Evolutionary conservation across 306 rosid species (phyloP).

Genomic region (Clitoria ternatea): DNA sequence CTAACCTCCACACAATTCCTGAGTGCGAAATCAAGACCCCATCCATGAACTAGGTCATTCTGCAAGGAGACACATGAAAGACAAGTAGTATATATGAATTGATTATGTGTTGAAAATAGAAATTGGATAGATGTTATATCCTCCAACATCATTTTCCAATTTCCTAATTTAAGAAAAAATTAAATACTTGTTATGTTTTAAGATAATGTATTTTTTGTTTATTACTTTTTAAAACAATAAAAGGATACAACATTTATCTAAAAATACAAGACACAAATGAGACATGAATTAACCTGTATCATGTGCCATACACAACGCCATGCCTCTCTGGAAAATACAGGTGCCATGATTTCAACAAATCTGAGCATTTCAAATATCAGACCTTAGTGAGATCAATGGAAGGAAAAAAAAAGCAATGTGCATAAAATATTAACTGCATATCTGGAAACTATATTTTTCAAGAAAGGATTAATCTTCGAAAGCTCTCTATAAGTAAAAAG

Average conservation of each 20-base stretch:
- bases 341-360: constrained; percentile 96
- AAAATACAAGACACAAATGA: background rate
- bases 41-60: constrained; percentile 94
- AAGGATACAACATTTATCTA: too few relatives aligned
- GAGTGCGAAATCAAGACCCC: constrained; percentile 95
- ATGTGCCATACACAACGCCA: constrained; percentile 97
- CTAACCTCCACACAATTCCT: constrained; percentile 72
- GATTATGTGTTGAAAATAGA: background rate
- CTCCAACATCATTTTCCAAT: too few relatives aligned
- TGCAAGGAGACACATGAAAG: constrained; percentile 13
- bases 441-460: background rate
- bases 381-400: constrained; percentile 16
- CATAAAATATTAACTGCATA: background rate
- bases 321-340: constrained; percentile 82
- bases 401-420: background rate
- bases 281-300: constrained; percentile 74
- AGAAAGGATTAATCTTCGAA: background rate
- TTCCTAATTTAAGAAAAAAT: too few relatives aligned
- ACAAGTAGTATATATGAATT: constrained; percentile 2
- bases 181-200: too few relatives aligned
- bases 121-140: too few relatives aligned
- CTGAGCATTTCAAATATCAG: constrained; percentile 34
- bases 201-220: too few relatives aligned
- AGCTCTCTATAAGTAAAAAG: too few relatives aligned
- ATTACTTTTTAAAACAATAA: too few relatives aligned